Percentiles rank a stretch among this genome's conserved stretches.
These are phyloP conservation scores for Penicillium salamii DNA, from an alignment of 495 filamentous ascomycete genomes.

Conservation along the genomic window DNA sequence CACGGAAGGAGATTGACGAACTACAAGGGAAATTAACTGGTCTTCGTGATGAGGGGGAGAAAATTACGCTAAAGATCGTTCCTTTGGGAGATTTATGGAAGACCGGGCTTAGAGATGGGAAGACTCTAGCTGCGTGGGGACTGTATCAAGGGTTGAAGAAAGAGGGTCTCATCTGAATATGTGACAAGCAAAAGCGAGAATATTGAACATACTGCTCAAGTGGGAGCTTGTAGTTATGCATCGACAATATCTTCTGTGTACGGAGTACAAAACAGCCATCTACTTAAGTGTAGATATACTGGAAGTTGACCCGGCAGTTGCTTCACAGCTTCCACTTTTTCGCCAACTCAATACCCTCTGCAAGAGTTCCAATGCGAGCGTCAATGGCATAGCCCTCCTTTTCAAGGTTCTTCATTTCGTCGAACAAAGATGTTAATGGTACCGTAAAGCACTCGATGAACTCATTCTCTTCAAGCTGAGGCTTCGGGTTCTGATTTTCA, in stretches of 20 bases:
- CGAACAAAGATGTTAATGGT: constrained; percentile 62
- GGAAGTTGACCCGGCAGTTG: not conserved
- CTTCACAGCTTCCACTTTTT: constrained; percentile 49
- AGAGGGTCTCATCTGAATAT: constrained; percentile 58
- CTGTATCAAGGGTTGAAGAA: constrained; percentile 69
- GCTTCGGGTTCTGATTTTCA: constrained; percentile 65
- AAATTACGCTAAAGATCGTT: constrained; percentile 75
- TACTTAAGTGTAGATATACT: not conserved
- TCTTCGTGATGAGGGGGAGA: constrained; percentile 74
- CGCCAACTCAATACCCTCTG: constrained; percentile 79
- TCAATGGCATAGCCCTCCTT: constrained; percentile 78
- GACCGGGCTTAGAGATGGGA: constrained; percentile 72
- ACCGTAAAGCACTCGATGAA: constrained; percentile 84
- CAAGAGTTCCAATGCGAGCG: constrained; percentile 77
- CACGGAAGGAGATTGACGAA: constrained; percentile 58
- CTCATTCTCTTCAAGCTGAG: constrained; percentile 80
- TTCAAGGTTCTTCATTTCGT: constrained; percentile 65
- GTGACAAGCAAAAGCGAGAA: too few species aligned
- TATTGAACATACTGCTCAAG: too few species aligned
- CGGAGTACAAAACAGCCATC: too few species aligned
- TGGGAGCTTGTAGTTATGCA: too few species aligned
- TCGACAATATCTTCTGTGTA: too few species aligned
- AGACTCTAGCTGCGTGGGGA: constrained; percentile 73
- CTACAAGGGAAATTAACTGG: constrained; percentile 78
- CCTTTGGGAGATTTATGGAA: constrained; percentile 72